Conservation (phyloP, 345 rosid species). For the Sonneratia alba region DNA sequence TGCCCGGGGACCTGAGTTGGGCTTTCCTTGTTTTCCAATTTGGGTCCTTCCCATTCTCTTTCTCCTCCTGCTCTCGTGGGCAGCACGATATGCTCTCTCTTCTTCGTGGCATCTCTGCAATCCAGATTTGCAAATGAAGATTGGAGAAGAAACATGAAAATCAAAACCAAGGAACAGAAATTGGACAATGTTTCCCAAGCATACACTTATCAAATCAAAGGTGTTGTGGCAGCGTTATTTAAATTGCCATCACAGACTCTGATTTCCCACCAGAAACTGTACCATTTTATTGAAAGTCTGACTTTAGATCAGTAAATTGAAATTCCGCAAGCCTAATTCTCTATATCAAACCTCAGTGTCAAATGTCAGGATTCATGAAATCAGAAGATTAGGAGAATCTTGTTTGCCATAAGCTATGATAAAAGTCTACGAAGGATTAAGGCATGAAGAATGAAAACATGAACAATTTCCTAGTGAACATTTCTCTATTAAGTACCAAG, state of each 20-base stretch:
- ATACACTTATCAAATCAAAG: not conserved
- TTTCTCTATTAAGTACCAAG: not conserved
- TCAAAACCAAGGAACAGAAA: slow-evolving; percentile 5
- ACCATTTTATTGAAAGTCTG: not conserved
- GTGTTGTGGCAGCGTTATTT: not conserved
- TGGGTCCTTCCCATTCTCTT: slow-evolving; percentile 49
- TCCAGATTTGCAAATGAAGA: slow-evolving; percentile 1
- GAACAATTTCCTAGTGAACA: not conserved
- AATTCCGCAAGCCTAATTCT: not conserved
- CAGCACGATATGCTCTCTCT: slow-evolving; percentile 31
- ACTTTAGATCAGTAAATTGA: not conserved
- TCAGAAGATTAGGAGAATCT: not conserved
- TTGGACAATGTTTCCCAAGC: not conserved
- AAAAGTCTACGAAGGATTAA: not conserved
- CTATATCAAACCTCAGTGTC: not conserved
- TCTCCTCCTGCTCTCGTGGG: slow-evolving; percentile 39
- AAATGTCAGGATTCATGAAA: not conserved
- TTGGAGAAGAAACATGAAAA: too few species aligned
- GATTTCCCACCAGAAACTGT: not conserved
- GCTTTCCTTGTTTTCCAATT: slow-evolving; percentile 16
- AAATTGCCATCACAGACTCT: not conserved
- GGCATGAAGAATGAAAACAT: not conserved
- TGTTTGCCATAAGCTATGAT: not conserved
- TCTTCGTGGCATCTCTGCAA: slow-evolving; percentile 33
- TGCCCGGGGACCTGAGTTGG: slow-evolving; percentile 28